Conservation (phyloP, 2,329 filamentous ascomycete species). For the Westerdykella sp. region DNA sequence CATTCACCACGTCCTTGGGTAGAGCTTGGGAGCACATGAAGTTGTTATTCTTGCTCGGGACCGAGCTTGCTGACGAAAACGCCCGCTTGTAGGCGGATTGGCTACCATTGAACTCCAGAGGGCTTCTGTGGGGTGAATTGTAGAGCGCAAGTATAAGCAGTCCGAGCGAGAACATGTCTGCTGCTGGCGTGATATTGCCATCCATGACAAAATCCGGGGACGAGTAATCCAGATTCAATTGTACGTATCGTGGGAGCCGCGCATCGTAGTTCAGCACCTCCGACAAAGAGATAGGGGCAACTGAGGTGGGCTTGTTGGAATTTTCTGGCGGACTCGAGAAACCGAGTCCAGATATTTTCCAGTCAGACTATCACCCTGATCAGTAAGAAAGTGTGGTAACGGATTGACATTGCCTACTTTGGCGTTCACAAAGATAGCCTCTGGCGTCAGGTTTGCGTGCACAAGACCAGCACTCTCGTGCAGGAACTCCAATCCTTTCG, state of each 20-base stretch:
- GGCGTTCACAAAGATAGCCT: conserved; percentile 86
- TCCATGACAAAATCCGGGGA: conserved; percentile 94
- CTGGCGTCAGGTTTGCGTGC: conserved; percentile 89
- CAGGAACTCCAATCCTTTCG: conserved; percentile 88
- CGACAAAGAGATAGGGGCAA: conserved; percentile 72
- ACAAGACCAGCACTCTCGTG: conserved; percentile 93
- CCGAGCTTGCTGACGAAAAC: conserved; percentile 69
- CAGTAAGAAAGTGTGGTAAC: conserved; percentile 15
- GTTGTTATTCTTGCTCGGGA: conserved; percentile 75
- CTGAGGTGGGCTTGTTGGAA: conserved; percentile 66
- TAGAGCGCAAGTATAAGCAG: conserved; percentile 84
- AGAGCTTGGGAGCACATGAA: conserved; percentile 75
- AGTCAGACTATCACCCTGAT: conserved; percentile 64
- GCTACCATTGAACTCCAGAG: conserved; percentile 74
- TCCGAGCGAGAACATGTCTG: conserved; percentile 92
- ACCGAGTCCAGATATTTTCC: conserved; percentile 93
- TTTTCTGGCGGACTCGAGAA: conserved; percentile 79
- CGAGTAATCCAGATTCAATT: conserved; percentile 86
- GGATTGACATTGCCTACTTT: conserved; percentile 55
- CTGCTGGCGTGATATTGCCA: conserved; percentile 72
- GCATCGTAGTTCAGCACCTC: conserved; percentile 83
- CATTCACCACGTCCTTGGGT: conserved; percentile 67
- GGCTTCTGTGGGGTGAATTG: conserved; percentile 87
- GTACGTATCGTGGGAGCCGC: conserved; percentile 71
- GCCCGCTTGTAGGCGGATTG: conserved; percentile 77